Percentiles rank a stretch among this genome's conserved stretches.
These are phyloP conservation scores for Cyclaneusma minus DNA, from an alignment of 2,329 filamentous ascomycete genomes.

Conservation along the genomic window DNA sequence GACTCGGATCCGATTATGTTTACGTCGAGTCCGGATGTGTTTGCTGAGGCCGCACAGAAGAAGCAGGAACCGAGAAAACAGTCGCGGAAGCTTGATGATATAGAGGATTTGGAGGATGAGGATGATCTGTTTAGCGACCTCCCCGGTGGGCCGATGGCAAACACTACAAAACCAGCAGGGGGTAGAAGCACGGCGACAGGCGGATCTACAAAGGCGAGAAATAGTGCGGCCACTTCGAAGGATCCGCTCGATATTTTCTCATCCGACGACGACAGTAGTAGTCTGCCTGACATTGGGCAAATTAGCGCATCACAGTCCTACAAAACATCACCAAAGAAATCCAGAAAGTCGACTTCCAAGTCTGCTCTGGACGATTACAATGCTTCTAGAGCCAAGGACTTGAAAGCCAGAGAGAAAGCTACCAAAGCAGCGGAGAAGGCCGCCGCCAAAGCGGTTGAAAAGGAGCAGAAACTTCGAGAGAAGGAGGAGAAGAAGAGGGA, in stretches of 20 bases:
- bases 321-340: neutral
- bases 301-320: conserved; percentile 2
- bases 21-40: conserved; percentile 16
- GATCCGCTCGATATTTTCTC: neutral
- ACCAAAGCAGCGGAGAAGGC: conserved; percentile 11
- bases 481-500: conserved; percentile 47
- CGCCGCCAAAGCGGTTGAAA: conserved; percentile 32
- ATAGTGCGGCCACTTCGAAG: no score
- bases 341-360: conserved; percentile 1
- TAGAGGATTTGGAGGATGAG: conserved; percentile 3
- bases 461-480: conserved; percentile 37
- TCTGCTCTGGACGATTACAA: conserved; percentile 6
- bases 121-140: neutral
- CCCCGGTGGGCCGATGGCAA: neutral
- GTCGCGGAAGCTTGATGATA: conserved; percentile 2
- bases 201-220: no score
- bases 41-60: conserved; percentile 7
- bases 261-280: conserved; percentile 7
- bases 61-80: conserved; percentile 6
- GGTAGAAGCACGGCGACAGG: no score
- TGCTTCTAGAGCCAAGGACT: conserved; percentile 1
- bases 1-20: conserved; percentile 13
- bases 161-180: no score
- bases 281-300: conserved; percentile 6
- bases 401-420: conserved; percentile 8